Conservation (phyloP, 768 basidiomycete genomes). For the Kwoniella sp. region DNA sequence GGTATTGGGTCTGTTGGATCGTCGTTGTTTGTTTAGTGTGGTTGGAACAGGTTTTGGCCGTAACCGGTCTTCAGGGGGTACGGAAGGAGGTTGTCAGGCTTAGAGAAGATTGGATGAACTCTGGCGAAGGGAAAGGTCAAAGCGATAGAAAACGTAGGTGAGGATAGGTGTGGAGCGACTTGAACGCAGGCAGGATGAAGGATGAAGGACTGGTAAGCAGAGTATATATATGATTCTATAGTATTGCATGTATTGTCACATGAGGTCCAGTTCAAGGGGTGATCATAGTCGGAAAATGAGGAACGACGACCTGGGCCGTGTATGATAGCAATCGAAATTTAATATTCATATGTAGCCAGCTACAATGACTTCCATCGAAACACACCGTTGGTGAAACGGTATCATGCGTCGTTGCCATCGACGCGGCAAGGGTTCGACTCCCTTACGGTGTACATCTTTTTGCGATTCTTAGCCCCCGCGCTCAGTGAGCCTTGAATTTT, state of each 20-base stretch:
- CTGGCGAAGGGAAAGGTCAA: conserved; percentile 3
- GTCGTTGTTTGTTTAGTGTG: conserved; percentile 30
- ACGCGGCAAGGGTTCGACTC: conserved; percentile 30
- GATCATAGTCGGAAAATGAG: too few species aligned
- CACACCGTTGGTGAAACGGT: conserved; percentile 32
- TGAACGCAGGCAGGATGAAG: too few species aligned
- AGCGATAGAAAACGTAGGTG: neutral
- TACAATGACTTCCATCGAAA: conserved; percentile 1
- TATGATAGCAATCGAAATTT: too few species aligned
- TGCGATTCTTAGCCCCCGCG: too few species aligned
- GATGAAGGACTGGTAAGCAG: too few species aligned
- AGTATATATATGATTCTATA: neutral
- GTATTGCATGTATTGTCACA: too few species aligned
- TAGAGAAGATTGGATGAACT: conserved; percentile 36
- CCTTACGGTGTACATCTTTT: conserved; percentile 25
- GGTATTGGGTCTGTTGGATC: conserved; percentile 32
- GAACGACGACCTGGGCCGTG: too few species aligned
- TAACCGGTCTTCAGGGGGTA: conserved; percentile 11
- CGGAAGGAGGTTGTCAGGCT: conserved; percentile 32
- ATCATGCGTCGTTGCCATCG: conserved; percentile 29
- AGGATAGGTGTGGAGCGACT: too few species aligned
- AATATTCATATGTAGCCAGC: too few species aligned
- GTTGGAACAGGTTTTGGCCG: conserved; percentile 27
- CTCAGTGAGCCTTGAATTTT: too few species aligned
- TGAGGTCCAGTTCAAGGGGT: too few species aligned